Base-by-base conservation (phyloP, 2,329 filamentous ascomycete genomes). In the Phialophora expanda region DNA sequence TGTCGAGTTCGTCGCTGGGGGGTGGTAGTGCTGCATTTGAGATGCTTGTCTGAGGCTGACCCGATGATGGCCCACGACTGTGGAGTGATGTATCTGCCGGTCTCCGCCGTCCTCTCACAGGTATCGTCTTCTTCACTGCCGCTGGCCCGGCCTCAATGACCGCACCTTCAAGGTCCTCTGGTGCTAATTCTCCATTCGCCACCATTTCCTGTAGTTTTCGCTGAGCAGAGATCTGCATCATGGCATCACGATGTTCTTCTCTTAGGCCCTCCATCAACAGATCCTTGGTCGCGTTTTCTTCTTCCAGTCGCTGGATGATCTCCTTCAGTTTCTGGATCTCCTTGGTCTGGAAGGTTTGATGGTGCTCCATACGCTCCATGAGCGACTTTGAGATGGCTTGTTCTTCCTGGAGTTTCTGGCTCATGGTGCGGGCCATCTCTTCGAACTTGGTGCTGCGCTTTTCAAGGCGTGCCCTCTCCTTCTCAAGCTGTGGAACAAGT, bases 371-470 rank as follows among this genome's bases (percentile, higher is more conserved):
- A n/a, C 91, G 84, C 76, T 89, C 84, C 85, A 97, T 86, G 67
- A 99, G 81, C 2, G 90, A 90, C 70, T 92, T 88, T 61, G 89
- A 91, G 60, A 98, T 87, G 17, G 88, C 86, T 78, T 96, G 95
- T 79, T 98, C 94, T 76, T 97, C 94, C 66, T 90, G 89, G 64
- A 92, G 87, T 69, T 91, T 87, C 74, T 89, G 89, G 62, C 90
- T 86, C 68, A 98, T 81, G 51, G 84, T 89, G 20, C 92, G 85
- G 0, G 93, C 91, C 72, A 97, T 84, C 48, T 89, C 86, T 60
- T 91, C 87, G 46, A 91, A 89, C 74, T 91, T 92, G 61, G 85
- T 83, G 0, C 89, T 89, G 24, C 89, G 89, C 46, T 83, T 85
- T 66, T 87, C 86, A 65, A 91, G 87, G 3, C 92, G 87, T 41